These are phyloP conservation scores for Escallonia rubra DNA, from an alignment of 129 eudicot species.

Conservation along the genomic window DNA sequence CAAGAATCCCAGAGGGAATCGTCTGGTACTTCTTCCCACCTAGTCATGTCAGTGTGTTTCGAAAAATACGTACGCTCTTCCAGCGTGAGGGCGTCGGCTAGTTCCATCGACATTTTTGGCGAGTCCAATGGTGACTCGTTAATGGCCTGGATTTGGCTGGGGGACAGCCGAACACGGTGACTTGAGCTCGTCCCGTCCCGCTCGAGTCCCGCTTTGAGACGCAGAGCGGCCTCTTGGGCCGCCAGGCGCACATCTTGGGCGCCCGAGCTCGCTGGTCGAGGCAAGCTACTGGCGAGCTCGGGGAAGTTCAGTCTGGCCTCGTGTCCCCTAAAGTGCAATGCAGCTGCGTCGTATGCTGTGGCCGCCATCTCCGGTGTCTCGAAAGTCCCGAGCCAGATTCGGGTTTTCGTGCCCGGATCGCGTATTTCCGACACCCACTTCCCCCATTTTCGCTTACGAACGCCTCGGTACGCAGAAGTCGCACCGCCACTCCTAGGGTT, in stretches of 20 bases:
- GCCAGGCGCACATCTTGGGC: conserved; percentile 54
- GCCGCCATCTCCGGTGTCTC: conserved; percentile 71
- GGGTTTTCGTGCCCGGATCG: conserved; percentile 41
- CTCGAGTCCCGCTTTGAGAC: conserved; percentile 8
- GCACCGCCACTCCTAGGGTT: conserved; percentile 29
- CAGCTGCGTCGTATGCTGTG: neutral
- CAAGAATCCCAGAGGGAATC: conserved; percentile 46
- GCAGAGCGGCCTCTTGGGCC: conserved; percentile 48
- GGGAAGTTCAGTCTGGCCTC: conserved; percentile 42
- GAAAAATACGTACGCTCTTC: conserved; percentile 30
- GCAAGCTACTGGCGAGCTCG: conserved; percentile 24
- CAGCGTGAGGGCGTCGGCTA: conserved; percentile 17
- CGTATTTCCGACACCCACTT: conserved; percentile 67
- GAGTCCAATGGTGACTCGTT: conserved; percentile 52
- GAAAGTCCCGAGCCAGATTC: conserved; percentile 62
- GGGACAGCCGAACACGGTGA: conserved; percentile 36
- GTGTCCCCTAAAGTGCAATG: conserved; percentile 50
- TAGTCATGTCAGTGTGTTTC: conserved; percentile 21
- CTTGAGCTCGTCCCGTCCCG: conserved; percentile 31
- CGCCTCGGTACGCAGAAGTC: conserved; percentile 42
- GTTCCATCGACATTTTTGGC: conserved; percentile 36
- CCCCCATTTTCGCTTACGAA: conserved; percentile 62
- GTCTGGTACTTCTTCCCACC: conserved; percentile 53
- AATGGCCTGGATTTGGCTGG: conserved; percentile 57
- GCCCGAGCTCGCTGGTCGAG: conserved; percentile 38